Evolutionary conservation across 2,329 filamentous ascomycete genomes (phyloP), one percentile per base, ranked within the genome.

Genomic region (Thermoascus crustaceus): DNA sequence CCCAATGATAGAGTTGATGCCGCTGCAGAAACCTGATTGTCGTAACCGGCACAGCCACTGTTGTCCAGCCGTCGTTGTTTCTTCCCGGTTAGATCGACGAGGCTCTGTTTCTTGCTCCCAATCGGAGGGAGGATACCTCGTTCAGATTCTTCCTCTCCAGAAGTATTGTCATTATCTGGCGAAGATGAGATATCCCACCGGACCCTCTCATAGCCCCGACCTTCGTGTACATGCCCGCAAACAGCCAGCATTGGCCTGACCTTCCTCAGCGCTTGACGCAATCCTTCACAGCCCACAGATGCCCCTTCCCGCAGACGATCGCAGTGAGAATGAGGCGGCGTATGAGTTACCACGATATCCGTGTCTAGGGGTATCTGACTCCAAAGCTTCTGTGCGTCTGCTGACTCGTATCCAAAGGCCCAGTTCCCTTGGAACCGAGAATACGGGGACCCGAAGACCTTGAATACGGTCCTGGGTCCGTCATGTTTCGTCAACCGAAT

Each of bases 151-250:
- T 50, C 41, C 19, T 42, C 34, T 9, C 32, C 24, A 9, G 8
- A 23, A 26, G 37, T 32, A 21, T 27, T 30, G 20, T 31, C 20
- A 22, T 14, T 23, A 17, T 23, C 23, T 20, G 22, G 18, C 8
- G 11, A 27, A 8, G 35, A 21, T 17, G 37, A 22, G 22, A 16
- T 32, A 37, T 50, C 55, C 73, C 74, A 78, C 27, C 52, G 53
- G 18, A 77, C 59, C 19, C 68, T 58, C 47, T 72, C 63, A 32
- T 66, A 72, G 19, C 74, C 74, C 50, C 74, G 58, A 26, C 64
- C 68, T 48, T 72, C 67, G 55, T 78, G 74, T 23, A 75, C 69
- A 58, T 78, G 74, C n/a, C 75, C 75, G 49, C 69, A 78, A 35
- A 78, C 57, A 42, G 65, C 64, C 40, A 78, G 52, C 43, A 57